Percentiles rank a stretch among this genome's conserved stretches.
Conservation (phyloP, 306 rosid species). For the Dryas octopetala region DNA sequence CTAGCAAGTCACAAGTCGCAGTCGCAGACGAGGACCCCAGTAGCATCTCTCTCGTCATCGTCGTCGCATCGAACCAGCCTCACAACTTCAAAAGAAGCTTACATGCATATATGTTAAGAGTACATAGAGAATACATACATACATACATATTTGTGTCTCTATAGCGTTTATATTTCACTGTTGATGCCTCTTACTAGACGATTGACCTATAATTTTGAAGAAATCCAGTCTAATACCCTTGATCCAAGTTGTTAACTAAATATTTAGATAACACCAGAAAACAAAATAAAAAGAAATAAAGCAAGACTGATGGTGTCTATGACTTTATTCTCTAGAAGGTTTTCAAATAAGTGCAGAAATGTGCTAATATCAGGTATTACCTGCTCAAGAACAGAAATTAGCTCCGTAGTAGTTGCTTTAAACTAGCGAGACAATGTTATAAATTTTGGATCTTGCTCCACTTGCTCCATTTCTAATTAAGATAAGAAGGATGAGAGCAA, state of each 20-base stretch:
- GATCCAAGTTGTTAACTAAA: neutral
- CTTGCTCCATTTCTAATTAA: slow-evolving; percentile 76
- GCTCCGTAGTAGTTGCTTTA: too few relatives aligned
- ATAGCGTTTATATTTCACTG: neutral
- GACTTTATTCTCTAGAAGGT: too few relatives aligned
- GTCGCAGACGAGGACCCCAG: too few relatives aligned
- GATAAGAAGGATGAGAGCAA: slow-evolving; percentile 41
- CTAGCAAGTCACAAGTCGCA: too few relatives aligned
- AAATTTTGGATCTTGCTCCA: too few relatives aligned
- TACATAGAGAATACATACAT: neutral
- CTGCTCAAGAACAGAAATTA: too few relatives aligned
- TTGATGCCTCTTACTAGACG: neutral
- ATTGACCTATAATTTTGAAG: neutral
- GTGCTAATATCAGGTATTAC: too few relatives aligned
- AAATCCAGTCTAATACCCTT: neutral
- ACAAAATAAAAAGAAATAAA: neutral
- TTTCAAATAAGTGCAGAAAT: too few relatives aligned
- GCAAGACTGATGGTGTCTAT: too few relatives aligned
- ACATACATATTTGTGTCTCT: neutral
- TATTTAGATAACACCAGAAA: neutral
- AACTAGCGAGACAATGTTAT: too few relatives aligned
- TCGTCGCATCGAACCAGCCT: neutral
- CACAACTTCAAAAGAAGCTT: neutral
- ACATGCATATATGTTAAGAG: neutral
- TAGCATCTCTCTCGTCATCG: too few relatives aligned